Base-by-base conservation (phyloP, 2,329 filamentous ascomycete species). In the Hypoxylon sp. region DNA sequence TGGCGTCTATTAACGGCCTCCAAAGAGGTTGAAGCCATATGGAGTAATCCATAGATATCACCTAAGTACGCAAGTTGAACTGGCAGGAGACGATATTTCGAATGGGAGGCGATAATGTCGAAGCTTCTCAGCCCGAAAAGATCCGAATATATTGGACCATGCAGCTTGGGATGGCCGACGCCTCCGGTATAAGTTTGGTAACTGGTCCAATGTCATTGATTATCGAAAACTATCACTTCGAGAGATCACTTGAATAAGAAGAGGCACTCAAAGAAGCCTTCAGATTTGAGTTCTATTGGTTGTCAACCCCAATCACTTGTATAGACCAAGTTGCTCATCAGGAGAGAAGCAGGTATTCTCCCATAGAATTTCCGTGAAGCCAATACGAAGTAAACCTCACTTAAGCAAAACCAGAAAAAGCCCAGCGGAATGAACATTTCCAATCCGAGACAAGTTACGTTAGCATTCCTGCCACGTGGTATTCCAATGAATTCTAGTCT, bases 391-490 rank as follows among this genome's bases (percentile, higher is more conserved):
- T 23, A 45, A 43, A 49, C 5, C 14, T 49, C 49, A 23, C 19
- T 32, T n/a, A 7, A 30, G 38, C 41, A 62, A 43, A 59, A 21
- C 34, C 11, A 56, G 38, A 46, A 17, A 52, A 21, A 61, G 46
- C 34, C 34, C 19, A 34, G 38, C 32, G 36, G 41, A 32, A 52
- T 41, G 21, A 46, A 41, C 48, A 58, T 13, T 43, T 13, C 19
- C 21, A 56, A 46, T 21, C 30, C 14, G 38, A 46, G 46, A 51
- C 19, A 34, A 49, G 28, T 51, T 48, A n/a, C 28, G 50, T 9
- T 23, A 52, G n/a, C 21, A 17, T 56, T 51, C 41, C 28, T 41
- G 56, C 67, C 63, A 69, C 63, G 63, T 66, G 59, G 28, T 28
- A 55, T 56, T 13, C 52, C 19, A 53, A 59, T 38, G 57, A 51